Evolutionary conservation across 345 rosid genomes (phyloP).

Genomic region (Boechera stricta): DNA sequence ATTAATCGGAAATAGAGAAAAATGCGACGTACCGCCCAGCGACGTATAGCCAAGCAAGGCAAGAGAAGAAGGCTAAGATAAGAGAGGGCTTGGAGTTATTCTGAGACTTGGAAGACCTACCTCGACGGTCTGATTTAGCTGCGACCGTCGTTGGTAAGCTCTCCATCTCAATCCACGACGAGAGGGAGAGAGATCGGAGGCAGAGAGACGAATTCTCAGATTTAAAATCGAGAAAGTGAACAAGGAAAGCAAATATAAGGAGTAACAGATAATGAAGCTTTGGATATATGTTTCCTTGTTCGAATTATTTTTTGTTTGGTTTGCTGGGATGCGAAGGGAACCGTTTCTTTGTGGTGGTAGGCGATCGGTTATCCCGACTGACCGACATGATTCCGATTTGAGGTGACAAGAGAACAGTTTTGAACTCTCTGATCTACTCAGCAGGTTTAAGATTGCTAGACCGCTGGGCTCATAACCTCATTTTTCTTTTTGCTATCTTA

Average conservation of each 20-base stretch:
- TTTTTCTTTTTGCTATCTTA: too few species aligned
- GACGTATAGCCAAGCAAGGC: slow-evolving; percentile 94
- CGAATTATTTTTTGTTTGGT: neutral
- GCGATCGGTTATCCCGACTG: slow-evolving; percentile 34
- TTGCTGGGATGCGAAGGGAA: neutral
- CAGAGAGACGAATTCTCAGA: slow-evolving; percentile 8
- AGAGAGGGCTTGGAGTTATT: slow-evolving; percentile 78
- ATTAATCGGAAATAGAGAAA: neutral
- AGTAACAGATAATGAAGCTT: slow-evolving; percentile 18
- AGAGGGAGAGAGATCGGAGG: slow-evolving; percentile 24
- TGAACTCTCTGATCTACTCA: slow-evolving; percentile 8
- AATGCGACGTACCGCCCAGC: slow-evolving; percentile 72
- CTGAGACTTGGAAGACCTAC: slow-evolving; percentile 75
- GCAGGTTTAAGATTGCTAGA: neutral
- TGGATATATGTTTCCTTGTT: slow-evolving; percentile 20
- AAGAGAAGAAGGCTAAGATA: slow-evolving; percentile 78
- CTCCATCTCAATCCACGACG: slow-evolving; percentile 56
- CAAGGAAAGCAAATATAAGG: slow-evolving; percentile 8
- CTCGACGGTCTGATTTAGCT: slow-evolving; percentile 64
- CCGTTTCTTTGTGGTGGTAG: slow-evolving; percentile 36
- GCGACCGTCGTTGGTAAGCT: slow-evolving; percentile 61
- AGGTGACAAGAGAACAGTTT: neutral
- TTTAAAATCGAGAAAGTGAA: slow-evolving; percentile 31
- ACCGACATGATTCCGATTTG: slow-evolving; percentile 19
- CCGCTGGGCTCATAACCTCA: too few species aligned